phyloP scores from a whole-genome alignment of 2,329 filamentous ascomycete species.

The Corynespora cassiicola region DNA sequence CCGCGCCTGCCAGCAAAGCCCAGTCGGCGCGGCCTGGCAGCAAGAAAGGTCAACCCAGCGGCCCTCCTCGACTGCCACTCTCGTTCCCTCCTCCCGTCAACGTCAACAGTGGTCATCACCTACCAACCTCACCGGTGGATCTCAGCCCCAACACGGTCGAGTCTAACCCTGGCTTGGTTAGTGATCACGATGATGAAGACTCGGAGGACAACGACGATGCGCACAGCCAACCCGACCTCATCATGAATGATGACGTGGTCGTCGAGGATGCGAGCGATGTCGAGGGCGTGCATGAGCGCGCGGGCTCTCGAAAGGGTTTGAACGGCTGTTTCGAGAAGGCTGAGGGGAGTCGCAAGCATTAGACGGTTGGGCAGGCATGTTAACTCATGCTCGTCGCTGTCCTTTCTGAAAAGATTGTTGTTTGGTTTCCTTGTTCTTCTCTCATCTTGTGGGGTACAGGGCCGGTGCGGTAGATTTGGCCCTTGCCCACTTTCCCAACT shows the following conservation, averaged over 20 bases:
- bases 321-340: conserved; percentile 41
- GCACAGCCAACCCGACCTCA: conserved; percentile 42
- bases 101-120: conserved; percentile 31
- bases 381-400: conserved; percentile 30
- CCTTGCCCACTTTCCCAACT: too few species aligned
- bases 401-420: conserved; percentile 33
- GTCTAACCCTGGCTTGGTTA: conserved; percentile 57
- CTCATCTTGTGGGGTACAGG: too few species aligned
- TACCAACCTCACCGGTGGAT: conserved; percentile 44
- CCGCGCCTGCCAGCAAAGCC: conserved; percentile 33
- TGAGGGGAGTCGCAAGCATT: conserved; percentile 44
- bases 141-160: conserved; percentile 56
- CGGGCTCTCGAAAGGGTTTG: conserved; percentile 37
- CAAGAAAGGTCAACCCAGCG: conserved; percentile 36
- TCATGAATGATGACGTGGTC: conserved; percentile 43
- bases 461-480: too few species aligned
- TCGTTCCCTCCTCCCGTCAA: conserved; percentile 36
- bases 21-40: conserved; percentile 38
- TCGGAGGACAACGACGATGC: conserved; percentile 49
- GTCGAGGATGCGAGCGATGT: conserved; percentile 48
- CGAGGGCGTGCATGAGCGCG: conserved; percentile 41
- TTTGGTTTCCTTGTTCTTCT: conserved; percentile 19
- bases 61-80: conserved; percentile 37
- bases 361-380: conserved; percentile 29
- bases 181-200: conserved; percentile 58